Evolutionary conservation across 1,139 yeast genomes (phyloP).

Genomic region (Pneumocystis wakefieldiae): DNA sequence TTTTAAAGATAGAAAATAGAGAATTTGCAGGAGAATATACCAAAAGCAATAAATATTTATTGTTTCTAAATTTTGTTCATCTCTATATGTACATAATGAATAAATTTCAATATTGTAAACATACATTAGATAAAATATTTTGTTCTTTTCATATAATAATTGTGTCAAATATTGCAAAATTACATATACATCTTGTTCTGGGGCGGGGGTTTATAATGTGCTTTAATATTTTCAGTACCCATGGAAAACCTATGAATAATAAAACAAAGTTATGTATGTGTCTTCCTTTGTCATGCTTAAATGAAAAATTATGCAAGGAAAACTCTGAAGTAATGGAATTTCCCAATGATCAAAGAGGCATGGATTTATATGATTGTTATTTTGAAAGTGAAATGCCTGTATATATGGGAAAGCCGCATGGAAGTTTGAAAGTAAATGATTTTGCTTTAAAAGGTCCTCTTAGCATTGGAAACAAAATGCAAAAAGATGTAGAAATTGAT

Average conservation of each 20-base stretch:
- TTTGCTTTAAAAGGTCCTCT: not conserved
- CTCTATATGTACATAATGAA: not conserved
- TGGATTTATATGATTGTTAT: not conserved
- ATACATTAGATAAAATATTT: not conserved
- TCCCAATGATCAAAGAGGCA: not conserved
- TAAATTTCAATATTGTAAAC: not conserved
- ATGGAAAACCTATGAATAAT: not conserved
- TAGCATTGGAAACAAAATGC: not conserved
- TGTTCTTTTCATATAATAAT: not conserved
- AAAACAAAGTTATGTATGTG: not conserved
- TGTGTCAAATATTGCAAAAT: not conserved
- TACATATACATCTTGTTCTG: not conserved
- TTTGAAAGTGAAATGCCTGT: not conserved
- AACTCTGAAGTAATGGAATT: not conserved
- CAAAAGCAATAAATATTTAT: not conserved
- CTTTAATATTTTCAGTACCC: not conserved
- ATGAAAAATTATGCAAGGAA: not conserved
- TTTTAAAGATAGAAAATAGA: not conserved
- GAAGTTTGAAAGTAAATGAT: not conserved
- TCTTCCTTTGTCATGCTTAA: not conserved
- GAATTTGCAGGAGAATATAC: not conserved
- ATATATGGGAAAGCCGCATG: not conserved
- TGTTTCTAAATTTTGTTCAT: not conserved
- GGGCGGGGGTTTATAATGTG: not conserved
- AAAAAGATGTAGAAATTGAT: not conserved